phyloP scores from a whole-genome alignment of 2,329 filamentous ascomycete genomes.

The Diplodia mutila region DNA sequence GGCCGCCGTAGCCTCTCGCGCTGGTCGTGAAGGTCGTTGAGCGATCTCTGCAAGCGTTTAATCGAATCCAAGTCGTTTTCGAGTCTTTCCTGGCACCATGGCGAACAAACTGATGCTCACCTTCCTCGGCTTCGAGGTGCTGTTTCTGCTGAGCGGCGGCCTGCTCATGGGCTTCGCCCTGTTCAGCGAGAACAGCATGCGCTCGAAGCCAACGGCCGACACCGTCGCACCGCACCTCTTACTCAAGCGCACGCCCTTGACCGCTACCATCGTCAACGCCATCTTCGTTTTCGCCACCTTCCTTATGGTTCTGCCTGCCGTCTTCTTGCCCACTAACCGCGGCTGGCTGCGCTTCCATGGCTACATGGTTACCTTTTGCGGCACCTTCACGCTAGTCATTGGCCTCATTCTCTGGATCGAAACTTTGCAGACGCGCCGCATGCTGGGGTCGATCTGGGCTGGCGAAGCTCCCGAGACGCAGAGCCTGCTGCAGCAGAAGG shows the following conservation, averaged over 20 bases:
- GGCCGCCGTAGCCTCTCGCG: conserved; percentile 10
- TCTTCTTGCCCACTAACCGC: conserved; percentile 67
- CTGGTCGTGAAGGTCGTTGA: conserved; percentile 8
- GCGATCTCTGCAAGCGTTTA: conserved; percentile 2
- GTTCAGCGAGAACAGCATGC: conserved; percentile 46
- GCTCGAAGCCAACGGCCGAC: conserved; percentile 47
- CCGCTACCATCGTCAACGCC: conserved; percentile 72
- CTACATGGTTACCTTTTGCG: conserved; percentile 68
- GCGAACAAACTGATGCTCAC: conserved; percentile 58
- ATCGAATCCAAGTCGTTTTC: not conserved
- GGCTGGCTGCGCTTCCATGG: conserved; percentile 72
- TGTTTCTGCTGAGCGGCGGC: conserved; percentile 57
- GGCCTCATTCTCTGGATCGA: conserved; percentile 66
- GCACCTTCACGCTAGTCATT: conserved; percentile 66
- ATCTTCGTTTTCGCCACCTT: conserved; percentile 68
- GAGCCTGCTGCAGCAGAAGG: conserved; percentile 70
- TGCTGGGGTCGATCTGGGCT: conserved; percentile 65
- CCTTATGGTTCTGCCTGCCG: conserved; percentile 72
- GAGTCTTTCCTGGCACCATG: conserved; percentile 28
- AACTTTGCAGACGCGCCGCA: conserved; percentile 69
- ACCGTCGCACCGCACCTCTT: conserved; percentile 57
- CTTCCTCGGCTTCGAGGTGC: conserved; percentile 55
- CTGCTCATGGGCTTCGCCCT: conserved; percentile 59
- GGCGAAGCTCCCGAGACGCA: conserved; percentile 62
- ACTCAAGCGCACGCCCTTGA: conserved; percentile 57